A percentile compares a stretch with the other conserved stretches of the same genome.
Conservation (phyloP, 148 eudicot species). For the Chenopodium suecicum region DNA sequence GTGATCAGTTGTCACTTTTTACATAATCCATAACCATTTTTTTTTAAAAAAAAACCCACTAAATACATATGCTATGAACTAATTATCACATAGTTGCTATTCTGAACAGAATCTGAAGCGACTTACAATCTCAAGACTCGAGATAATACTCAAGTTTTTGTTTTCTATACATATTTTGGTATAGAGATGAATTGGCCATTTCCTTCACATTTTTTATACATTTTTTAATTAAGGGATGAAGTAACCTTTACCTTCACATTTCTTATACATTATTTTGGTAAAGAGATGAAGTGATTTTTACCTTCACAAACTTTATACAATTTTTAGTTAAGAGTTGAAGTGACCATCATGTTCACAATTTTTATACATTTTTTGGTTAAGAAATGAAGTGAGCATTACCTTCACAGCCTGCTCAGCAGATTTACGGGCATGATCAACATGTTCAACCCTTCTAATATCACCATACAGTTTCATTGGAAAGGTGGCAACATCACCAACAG, state of each 20-base stretch:
- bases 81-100: neutral
- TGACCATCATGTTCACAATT: slow-evolving; percentile 61
- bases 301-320: too few relatives aligned
- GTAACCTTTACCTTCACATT: too few relatives aligned
- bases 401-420: slow-evolving; percentile 99
- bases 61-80: neutral
- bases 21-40: neutral
- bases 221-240: too few relatives aligned
- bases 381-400: slow-evolving; percentile 38
- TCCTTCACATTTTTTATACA: too few relatives aligned
- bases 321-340: neutral
- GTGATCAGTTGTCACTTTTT: neutral
- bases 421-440: slow-evolving; percentile 96
- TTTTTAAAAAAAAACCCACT: neutral
- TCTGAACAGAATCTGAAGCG: neutral
- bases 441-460: slow-evolving; percentile 91
- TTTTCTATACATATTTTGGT: neutral
- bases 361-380: neutral
- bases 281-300: too few relatives aligned
- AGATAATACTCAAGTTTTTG: neutral
- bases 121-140: neutral
- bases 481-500: slow-evolving; percentile 96
- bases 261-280: too few relatives aligned
- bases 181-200: too few relatives aligned
- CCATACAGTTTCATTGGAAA: slow-evolving; percentile 89